Conservation (phyloP, 2,329 filamentous ascomycete species). For the Beauveria australis region DNA sequence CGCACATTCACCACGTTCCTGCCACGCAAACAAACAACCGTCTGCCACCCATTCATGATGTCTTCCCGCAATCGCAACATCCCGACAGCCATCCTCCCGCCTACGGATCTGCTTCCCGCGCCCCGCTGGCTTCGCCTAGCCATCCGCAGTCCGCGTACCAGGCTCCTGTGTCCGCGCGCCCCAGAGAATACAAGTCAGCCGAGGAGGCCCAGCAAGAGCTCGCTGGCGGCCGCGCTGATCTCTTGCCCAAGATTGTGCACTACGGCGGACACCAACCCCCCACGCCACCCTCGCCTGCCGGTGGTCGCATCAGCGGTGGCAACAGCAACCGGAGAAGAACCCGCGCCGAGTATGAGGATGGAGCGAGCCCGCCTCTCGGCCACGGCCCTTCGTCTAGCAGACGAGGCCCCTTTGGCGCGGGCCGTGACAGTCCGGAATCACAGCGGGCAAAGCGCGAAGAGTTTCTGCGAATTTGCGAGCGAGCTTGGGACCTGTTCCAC, state of each 20-base stretch:
- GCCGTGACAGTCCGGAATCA: constrained; percentile 74
- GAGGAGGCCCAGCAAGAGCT: constrained; percentile 91
- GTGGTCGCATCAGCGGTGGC: constrained; percentile 35
- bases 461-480: constrained; percentile 76
- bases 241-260: constrained; percentile 88
- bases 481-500: constrained; percentile 96
- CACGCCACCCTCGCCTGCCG: constrained; percentile 74
- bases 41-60: constrained; percentile 86
- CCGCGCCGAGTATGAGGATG: constrained; percentile 89
- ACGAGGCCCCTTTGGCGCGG: constrained; percentile 69
- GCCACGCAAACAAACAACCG: constrained; percentile 86
- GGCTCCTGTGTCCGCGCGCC: constrained; percentile 51
- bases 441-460: constrained; percentile 84
- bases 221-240: constrained; percentile 82
- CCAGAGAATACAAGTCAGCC: constrained; percentile 86
- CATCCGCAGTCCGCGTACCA: constrained; percentile 52
- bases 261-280: constrained; percentile 92
- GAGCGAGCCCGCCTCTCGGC: constrained; percentile 75
- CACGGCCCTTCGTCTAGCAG: constrained; percentile 56
- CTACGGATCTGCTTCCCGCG: constrained; percentile 56
- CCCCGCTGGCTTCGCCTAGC: constrained; percentile 68
- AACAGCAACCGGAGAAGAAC: constrained; percentile 57
- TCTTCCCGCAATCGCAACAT: constrained; percentile 73
- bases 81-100: constrained; percentile 45
- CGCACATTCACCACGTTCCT: constrained; percentile 84